phyloP scores from a whole-genome alignment of 805 yeast genomes.

The Candida manassasensis region DNA sequence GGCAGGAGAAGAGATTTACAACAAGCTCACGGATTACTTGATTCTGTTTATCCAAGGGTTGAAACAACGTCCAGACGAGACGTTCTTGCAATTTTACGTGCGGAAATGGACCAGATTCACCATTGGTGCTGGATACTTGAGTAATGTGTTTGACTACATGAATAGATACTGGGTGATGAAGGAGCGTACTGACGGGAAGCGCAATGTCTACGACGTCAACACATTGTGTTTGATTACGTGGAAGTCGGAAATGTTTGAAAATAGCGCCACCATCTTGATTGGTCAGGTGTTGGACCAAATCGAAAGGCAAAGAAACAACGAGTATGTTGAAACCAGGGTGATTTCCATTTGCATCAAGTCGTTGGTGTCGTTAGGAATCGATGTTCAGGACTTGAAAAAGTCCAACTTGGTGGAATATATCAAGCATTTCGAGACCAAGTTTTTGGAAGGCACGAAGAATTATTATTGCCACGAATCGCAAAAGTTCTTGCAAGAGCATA shows the following conservation, averaged over 20 bases:
- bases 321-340: conserved; percentile 60
- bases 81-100: conserved; percentile 78
- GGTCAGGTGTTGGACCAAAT: conserved; percentile 72
- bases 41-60: conserved; percentile 51
- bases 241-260: conserved; percentile 77
- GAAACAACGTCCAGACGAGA: conserved; percentile 51
- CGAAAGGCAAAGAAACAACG: conserved; percentile 73
- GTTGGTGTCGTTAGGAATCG: conserved; percentile 85
- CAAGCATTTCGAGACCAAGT: conserved; percentile 71
- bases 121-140: conserved; percentile 85
- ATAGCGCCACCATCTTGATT: conserved; percentile 56
- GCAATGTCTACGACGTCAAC: conserved; percentile 86
- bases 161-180: conserved; percentile 97
- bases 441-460: conserved; percentile 62
- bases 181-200: conserved; percentile 88
- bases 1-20: conserved; percentile 88
- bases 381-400: conserved; percentile 82
- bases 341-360: conserved; percentile 77
- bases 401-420: conserved; percentile 78
- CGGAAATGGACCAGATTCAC: conserved; percentile 85
- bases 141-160: conserved; percentile 91
- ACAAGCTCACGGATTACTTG: conserved; percentile 64
- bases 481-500: conserved; percentile 62
- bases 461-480: conserved; percentile 68
- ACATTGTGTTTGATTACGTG: conserved; percentile 84